Conservation (phyloP, 2,329 filamentous ascomycete species). For the Elsinoe necatrix region DNA sequence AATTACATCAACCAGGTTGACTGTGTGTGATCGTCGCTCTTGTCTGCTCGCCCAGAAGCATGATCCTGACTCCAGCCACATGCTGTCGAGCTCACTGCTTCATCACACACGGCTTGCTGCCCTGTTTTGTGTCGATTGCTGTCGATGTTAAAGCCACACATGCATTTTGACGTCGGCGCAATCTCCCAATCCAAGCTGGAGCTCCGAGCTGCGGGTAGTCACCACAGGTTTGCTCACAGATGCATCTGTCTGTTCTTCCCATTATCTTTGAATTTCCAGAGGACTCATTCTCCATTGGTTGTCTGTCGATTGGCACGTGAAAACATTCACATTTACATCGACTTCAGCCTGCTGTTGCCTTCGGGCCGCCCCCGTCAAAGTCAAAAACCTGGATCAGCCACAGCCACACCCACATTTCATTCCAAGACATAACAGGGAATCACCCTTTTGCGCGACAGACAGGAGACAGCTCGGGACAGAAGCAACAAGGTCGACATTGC, state of each 20-base stretch:
- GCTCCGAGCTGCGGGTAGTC: not conserved
- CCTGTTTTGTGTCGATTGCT: not conserved
- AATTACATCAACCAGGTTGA: not conserved
- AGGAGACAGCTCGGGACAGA: not conserved
- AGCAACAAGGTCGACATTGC: not conserved
- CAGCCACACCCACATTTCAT: slow-evolving; percentile 5
- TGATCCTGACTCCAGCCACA: not conserved
- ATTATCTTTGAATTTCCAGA: not conserved
- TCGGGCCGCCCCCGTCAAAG: slow-evolving; percentile 4
- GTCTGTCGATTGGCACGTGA: not conserved
- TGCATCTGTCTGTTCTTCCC: too few relatives aligned
- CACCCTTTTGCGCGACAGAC: slow-evolving; percentile 6
- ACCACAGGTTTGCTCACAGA: not conserved
- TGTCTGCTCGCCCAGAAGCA: not conserved
- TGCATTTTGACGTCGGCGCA: not conserved
- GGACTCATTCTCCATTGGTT: not conserved
- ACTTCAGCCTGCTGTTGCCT: not conserved
- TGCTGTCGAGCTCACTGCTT: not conserved
- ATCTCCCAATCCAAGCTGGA: not conserved
- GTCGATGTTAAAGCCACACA: not conserved
- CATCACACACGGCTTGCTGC: slow-evolving; percentile 4
- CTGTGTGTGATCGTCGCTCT: not conserved
- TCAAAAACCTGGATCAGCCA: slow-evolving; percentile 14
- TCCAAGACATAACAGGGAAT: slow-evolving; percentile 9
- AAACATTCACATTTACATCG: not conserved